Conservation (phyloP, 1,284 basidiomycete species). For the Austroboletus niveus region DNA sequence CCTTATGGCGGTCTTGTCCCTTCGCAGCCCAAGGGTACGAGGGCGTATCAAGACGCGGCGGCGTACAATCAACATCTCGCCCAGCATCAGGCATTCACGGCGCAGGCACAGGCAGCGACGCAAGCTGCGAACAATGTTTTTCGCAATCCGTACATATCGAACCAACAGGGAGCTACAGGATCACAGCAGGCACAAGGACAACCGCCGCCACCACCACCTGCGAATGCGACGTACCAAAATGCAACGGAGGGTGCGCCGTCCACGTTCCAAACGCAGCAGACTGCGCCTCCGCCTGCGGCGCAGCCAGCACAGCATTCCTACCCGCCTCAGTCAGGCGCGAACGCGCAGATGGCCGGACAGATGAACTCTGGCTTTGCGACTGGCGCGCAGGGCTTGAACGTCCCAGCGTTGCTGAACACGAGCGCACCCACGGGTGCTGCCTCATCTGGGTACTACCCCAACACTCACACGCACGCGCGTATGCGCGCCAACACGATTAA, state of each 20-base stretch:
- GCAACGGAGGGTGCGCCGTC: constrained; percentile 16
- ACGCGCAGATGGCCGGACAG: constrained; percentile 21
- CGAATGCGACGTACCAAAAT: constrained; percentile 19
- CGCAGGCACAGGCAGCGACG: constrained; percentile 70
- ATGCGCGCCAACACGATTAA: constrained; percentile 88
- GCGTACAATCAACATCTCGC: constrained; percentile 92
- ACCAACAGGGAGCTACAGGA: constrained; percentile 38
- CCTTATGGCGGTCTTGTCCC: constrained; percentile 94
- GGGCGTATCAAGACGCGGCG: constrained; percentile 90
- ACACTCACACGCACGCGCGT: constrained; percentile 46
- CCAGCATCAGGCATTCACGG: constrained; percentile 92
- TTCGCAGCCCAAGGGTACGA: constrained; percentile 72
- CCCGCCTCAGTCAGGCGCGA: constrained; percentile 23
- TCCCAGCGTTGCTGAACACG: constrained; percentile 44
- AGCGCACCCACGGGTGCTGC: constrained; percentile 34
- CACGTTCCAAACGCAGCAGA: constrained; percentile 22
- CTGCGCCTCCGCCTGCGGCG: constrained; percentile 31
- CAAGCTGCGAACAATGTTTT: constrained; percentile 66
- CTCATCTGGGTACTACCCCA: constrained; percentile 68
- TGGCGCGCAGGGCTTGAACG: constrained; percentile 25
- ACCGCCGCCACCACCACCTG: constrained; percentile 26
- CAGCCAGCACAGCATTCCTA: constrained; percentile 28
- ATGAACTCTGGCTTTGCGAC: constrained; percentile 43
- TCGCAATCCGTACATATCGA: constrained; percentile 71
- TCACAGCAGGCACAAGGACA: constrained; percentile 35